Conservation (phyloP, 2,329 filamentous ascomycete genomes). For the Shiraia bambusicola region DNA sequence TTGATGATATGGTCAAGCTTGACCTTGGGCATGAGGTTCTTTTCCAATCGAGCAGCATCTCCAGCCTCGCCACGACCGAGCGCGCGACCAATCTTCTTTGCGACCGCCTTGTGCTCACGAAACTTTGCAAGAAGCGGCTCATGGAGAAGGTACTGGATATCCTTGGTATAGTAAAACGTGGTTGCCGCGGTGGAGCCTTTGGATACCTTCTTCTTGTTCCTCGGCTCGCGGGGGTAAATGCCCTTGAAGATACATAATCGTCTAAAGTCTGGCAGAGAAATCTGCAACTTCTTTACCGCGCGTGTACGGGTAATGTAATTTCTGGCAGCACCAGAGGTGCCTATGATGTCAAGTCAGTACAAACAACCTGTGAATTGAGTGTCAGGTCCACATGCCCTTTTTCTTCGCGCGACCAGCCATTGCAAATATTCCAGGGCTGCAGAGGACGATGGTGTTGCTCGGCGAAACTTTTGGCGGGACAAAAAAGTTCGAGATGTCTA, state of each 20-base stretch:
- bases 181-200: conserved; percentile 88
- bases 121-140: conserved; percentile 94
- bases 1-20: conserved; percentile 96
- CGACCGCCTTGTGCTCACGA: conserved; percentile 92
- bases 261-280: conserved; percentile 95
- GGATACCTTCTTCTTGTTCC: conserved; percentile 94
- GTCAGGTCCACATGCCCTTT: conserved; percentile 75
- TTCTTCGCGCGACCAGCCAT: conserved; percentile 45
- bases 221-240: conserved; percentile 96
- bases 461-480: conserved; percentile 20
- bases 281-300: conserved; percentile 95
- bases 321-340: conserved; percentile 87
- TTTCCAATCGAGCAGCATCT: conserved; percentile 86
- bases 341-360: conserved; percentile 40
- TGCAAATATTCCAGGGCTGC: conserved; percentile 9
- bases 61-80: conserved; percentile 87
- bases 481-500: conserved; percentile 39
- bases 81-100: conserved; percentile 95
- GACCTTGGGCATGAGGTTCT: conserved; percentile 85
- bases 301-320: conserved; percentile 98
- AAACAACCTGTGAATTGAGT: not conserved
- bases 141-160: conserved; percentile 97
- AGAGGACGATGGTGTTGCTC: conserved; percentile 3
- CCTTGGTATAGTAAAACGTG: conserved; percentile 90
- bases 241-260: conserved; percentile 99